phyloP scores from a whole-genome alignment of 1,284 basidiomycete genomes.

The Mycena citricolor region DNA sequence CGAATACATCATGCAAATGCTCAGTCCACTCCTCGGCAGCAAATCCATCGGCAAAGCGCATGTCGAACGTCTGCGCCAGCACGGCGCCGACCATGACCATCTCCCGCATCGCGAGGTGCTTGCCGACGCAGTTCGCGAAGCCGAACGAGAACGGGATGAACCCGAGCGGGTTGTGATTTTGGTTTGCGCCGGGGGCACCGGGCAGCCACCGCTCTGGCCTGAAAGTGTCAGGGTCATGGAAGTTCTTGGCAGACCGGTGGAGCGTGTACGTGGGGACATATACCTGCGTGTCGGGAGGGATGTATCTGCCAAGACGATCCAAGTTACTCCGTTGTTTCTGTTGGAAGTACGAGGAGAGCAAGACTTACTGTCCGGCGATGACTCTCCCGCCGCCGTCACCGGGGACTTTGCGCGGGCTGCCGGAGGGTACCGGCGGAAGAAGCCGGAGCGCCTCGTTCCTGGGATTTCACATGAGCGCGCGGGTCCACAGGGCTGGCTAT shows the following conservation, averaged over 20 bases:
- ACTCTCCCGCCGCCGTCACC: constrained; percentile 34
- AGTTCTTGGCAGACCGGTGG: constrained; percentile 38
- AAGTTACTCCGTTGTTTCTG: not conserved
- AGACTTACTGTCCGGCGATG: constrained; percentile 25
- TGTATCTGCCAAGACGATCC: constrained; percentile 34
- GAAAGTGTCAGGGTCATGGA: constrained; percentile 42
- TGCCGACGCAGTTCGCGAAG: constrained; percentile 32
- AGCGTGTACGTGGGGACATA: constrained; percentile 48
- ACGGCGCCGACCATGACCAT: constrained; percentile 27
- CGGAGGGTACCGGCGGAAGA: constrained; percentile 50
- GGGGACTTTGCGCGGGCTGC: constrained; percentile 49
- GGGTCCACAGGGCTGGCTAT: constrained; percentile 3
- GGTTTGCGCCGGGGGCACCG: too few species aligned
- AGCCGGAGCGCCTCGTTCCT: constrained; percentile 63
- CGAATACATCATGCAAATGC: constrained; percentile 7
- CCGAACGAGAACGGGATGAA: constrained; percentile 36
- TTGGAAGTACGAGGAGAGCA: too few species aligned
- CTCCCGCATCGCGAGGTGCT: constrained; percentile 30
- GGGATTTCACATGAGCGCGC: constrained; percentile 14
- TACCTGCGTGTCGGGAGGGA: constrained; percentile 49
- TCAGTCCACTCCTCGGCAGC: constrained; percentile 4
- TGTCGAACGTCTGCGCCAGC: constrained; percentile 23
- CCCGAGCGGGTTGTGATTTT: constrained; percentile 22
- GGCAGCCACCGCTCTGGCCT: constrained; percentile 44
- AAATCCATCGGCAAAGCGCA: constrained; percentile 13